These are phyloP conservation scores for Phytophthora palmivora DNA, from an alignment of 352 stramenopile genomes.

Conservation along the genomic window DNA sequence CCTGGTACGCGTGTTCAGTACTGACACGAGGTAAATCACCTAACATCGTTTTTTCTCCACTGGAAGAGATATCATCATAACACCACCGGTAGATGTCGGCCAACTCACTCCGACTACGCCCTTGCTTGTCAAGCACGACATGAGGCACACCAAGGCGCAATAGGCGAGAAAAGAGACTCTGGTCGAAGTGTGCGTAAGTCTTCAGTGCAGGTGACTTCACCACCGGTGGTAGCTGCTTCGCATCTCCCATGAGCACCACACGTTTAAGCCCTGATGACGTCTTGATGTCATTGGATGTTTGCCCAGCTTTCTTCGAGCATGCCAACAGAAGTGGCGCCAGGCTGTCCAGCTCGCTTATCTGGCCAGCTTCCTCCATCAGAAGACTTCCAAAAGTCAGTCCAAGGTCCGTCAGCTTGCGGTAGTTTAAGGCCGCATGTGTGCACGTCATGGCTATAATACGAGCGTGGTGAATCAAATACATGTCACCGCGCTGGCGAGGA, in stretches of 20 bases:
- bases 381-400: constrained; percentile 87
- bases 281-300: constrained; percentile 1
- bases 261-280: constrained; percentile 82
- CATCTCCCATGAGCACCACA: constrained; percentile 95
- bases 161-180: constrained; percentile 96
- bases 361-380: constrained; percentile 96
- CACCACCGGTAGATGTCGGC: constrained; percentile 90
- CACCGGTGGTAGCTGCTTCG: constrained; percentile 92
- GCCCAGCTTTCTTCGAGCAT: constrained; percentile 26
- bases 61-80: constrained; percentile 47
- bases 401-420: constrained; percentile 87
- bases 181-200: constrained; percentile 92
- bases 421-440: constrained; percentile 93
- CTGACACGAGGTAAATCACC: constrained; percentile 35
- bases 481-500: constrained; percentile 90
- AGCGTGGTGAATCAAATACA: constrained; percentile 96
- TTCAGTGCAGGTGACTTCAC: constrained; percentile 91
- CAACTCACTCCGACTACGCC: constrained; percentile 85
- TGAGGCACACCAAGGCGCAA: constrained; percentile 92
- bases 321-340: constrained; percentile 94
- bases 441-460: constrained; percentile 96
- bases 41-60: constrained; percentile 22
- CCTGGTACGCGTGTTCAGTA: constrained; percentile 38
- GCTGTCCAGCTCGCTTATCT: constrained; percentile 95
- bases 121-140: constrained; percentile 94